A percentile compares a stretch with the other conserved stretches of the same genome.
Evolutionary conservation across 257 asterid species (phyloP).

Genomic region (Gentiana straminea): DNA sequence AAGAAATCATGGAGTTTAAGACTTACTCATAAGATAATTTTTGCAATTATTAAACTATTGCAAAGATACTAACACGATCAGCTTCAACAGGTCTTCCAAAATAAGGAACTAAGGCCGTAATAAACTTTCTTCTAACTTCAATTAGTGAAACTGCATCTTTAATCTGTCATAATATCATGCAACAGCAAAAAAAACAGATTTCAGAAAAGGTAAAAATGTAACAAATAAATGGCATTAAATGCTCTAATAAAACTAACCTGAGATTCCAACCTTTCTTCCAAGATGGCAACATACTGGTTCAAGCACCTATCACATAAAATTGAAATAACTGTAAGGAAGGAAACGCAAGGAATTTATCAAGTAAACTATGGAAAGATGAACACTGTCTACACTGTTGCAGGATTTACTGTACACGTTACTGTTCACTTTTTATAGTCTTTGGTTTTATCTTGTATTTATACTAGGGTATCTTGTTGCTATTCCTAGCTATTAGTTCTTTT

Average conservation of each 20-base stretch:
- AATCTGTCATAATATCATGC: conserved; percentile 33
- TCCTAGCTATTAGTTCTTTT: no score
- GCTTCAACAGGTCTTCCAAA: conserved; percentile 89
- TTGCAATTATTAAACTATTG: conserved; percentile 2
- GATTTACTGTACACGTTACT: no score
- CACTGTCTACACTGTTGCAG: no score
- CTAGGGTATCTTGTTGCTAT: no score
- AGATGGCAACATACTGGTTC: conserved; percentile 80
- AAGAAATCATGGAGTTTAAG: conserved; percentile 13
- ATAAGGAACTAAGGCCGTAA: conserved; percentile 51
- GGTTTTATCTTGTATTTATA: no score
- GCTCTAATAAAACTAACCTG: conserved; percentile 46
- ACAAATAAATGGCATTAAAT: conserved; percentile 1
- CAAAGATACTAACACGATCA: conserved; percentile 55
- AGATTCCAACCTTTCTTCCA: conserved; percentile 62
- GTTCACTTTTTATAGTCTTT: no score
- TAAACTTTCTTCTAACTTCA: conserved; percentile 66
- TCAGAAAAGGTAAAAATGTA: neutral
- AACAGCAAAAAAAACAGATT: conserved; percentile 2
- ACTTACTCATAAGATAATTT: conserved; percentile 4
- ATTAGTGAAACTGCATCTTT: conserved; percentile 64
- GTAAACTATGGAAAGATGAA: no score
- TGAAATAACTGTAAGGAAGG: neutral
- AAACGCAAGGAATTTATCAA: neutral
- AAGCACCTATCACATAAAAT: conserved; percentile 54